phyloP scores from a whole-genome alignment of 768 basidiomycete genomes.

The Podaxis mareebaensis region DNA sequence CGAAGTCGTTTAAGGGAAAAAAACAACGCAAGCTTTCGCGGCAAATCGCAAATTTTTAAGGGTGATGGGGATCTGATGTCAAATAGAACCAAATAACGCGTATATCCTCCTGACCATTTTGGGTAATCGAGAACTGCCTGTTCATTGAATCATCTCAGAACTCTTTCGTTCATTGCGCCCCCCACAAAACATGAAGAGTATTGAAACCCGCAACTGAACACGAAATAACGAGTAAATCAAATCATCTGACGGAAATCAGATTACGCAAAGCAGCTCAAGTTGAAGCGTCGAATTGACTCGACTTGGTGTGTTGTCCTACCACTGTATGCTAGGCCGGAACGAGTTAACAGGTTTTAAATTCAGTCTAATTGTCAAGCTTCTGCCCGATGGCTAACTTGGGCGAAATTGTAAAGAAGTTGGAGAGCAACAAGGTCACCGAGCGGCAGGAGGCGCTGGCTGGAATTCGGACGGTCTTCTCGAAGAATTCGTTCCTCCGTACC shows the following conservation, averaged over 20 bases:
- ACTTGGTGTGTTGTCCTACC: neutral
- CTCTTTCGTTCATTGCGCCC: neutral
- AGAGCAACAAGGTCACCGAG: slow-evolving; percentile 67
- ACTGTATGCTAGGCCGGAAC: no score
- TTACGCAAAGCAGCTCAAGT: neutral
- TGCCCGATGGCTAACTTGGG: slow-evolving; percentile 36
- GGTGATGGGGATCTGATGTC: neutral
- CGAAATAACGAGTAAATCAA: no score
- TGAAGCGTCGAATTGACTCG: neutral
- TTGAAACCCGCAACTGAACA: neutral
- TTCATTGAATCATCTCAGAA: neutral
- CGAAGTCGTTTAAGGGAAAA: neutral
- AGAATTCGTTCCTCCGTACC: slow-evolving; percentile 45
- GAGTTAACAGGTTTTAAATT: neutral
- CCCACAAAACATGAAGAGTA: neutral
- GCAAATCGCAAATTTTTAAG: neutral
- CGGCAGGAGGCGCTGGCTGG: slow-evolving; percentile 61
- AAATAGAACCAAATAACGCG: slow-evolving; percentile 27
- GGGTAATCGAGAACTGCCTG: neutral
- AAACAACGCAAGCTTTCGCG: neutral
- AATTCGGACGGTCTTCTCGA: slow-evolving; percentile 52
- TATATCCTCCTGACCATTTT: neutral
- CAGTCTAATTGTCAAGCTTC: neutral
- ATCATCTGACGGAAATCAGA: neutral
- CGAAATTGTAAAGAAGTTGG: slow-evolving; percentile 50